Conservation (phyloP, 805 yeast species). For the Henningerozyma blattae region DNA sequence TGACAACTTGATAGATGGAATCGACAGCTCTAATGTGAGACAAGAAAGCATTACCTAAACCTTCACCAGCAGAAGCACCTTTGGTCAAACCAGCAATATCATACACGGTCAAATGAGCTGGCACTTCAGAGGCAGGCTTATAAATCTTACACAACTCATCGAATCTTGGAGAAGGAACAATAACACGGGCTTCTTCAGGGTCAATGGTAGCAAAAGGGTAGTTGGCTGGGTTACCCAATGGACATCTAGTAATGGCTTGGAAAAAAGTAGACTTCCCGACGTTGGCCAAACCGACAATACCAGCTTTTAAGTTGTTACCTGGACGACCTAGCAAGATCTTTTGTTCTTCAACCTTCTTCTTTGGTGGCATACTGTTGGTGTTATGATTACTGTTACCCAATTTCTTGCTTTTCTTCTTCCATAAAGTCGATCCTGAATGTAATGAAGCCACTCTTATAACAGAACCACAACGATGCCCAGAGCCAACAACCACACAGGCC, state of each 20-base stretch:
- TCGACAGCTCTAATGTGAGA: constrained; percentile 96
- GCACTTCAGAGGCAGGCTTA: constrained; percentile 76
- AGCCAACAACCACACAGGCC: too few species aligned
- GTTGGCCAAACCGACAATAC: constrained; percentile 73
- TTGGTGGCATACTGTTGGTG: constrained; percentile 24
- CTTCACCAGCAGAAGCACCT: constrained; percentile 95
- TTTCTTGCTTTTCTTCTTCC: neutral
- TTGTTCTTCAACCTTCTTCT: constrained; percentile 36
- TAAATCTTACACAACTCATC: constrained; percentile 65
- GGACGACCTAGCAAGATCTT: constrained; percentile 78
- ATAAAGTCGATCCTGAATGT: neutral
- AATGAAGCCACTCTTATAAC: too few species aligned
- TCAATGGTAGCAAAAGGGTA: constrained; percentile 84
- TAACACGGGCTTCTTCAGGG: constrained; percentile 95
- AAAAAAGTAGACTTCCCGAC: constrained; percentile 75
- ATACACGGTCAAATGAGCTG: constrained; percentile 84
- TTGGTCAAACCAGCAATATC: constrained; percentile 98
- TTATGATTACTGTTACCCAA: neutral
- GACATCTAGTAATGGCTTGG: constrained; percentile 68
- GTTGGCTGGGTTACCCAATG: constrained; percentile 61
- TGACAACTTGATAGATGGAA: constrained; percentile 94
- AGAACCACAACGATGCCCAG: too few species aligned
- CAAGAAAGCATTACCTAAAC: constrained; percentile 94
- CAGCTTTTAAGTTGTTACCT: constrained; percentile 43
- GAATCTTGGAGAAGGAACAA: constrained; percentile 83